Conservation (phyloP, 257 asterid species). For the Solanum chaucha region DNA sequence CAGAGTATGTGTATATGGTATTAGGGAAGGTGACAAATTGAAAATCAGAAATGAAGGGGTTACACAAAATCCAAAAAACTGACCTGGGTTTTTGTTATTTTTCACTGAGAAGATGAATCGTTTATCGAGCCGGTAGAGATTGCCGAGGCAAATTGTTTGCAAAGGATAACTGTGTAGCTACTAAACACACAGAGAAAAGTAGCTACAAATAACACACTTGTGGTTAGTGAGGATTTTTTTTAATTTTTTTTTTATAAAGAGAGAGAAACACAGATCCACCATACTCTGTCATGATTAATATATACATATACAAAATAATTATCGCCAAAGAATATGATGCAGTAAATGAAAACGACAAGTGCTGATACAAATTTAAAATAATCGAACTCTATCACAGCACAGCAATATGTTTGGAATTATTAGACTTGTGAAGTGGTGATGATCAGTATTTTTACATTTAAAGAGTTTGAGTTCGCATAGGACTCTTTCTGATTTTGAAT, state of each 20-base stretch:
- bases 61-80: constrained; percentile 33
- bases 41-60: constrained; percentile 29
- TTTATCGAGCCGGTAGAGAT: constrained; percentile 27
- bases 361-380: too few species aligned
- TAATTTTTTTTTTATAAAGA: neutral
- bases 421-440: neutral
- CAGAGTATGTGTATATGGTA: neutral
- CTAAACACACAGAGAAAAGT: neutral
- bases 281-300: neutral
- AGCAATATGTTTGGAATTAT: neutral
- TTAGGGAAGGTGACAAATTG: constrained; percentile 1
- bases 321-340: neutral
- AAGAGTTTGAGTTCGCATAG: neutral
- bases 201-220: neutral
- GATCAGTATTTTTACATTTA: neutral
- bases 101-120: constrained; percentile 17
- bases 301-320: neutral
- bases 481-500: neutral
- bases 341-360: rapidly evolving
- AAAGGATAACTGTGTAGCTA: neutral
- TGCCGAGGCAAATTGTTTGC: constrained; percentile 29
- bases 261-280: constrained; percentile 6
- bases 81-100: constrained; percentile 46
- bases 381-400: rapidly evolving
- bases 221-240: neutral